Base-by-base conservation (phyloP, 2,329 filamentous ascomycete species). In the Diplodia corticola region DNA sequence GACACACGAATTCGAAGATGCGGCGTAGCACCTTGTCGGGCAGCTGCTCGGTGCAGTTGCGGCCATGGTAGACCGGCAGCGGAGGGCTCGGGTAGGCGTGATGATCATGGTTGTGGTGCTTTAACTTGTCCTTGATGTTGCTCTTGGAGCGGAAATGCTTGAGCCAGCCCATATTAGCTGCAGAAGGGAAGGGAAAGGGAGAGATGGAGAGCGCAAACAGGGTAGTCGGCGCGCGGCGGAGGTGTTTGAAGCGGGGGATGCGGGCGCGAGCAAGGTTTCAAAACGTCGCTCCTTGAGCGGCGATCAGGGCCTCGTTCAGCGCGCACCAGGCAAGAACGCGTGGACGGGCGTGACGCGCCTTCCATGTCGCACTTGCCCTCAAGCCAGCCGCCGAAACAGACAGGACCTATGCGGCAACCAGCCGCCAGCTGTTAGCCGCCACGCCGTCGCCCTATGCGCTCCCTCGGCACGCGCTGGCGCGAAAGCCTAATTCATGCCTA, bases 1-100 rank as follows among this genome's bases (percentile, higher is more conserved):
- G 93, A 73, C 93, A 97, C 66, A 97, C 88, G 70, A 88, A 88
- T 72, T 85, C 80, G 77, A 97, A 94, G 75, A 97, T 93, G 75
- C 86, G 87, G 70, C 87, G 84, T 67, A 97, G 84, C 33, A 96
- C 83, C n/a, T 84, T 80, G 28, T 84, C 79, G 10, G 92, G 90
- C 12, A 97, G 84, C 61, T 78, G 76, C 59, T 71, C 71, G 30
- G 78, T 80, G 70, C 74, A 77, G 74, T 83, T 80, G 67, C 76
- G 79, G 48, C 78, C 79, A 54, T 65, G 67, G 17, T 65, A 65
- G 37, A 64, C 59, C 54, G 69, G 72, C 76, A 76, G 67, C 68
- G 69, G 40, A 72, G 68, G 50, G 74, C 65, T 68, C 68, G 66
- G 49, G 68, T 53, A 69, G 68, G 71, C 69, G 63, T 74, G 72